Conservation (phyloP, 192 early-diverging fungal genomes). For the Gigaspora rosea region DNA sequence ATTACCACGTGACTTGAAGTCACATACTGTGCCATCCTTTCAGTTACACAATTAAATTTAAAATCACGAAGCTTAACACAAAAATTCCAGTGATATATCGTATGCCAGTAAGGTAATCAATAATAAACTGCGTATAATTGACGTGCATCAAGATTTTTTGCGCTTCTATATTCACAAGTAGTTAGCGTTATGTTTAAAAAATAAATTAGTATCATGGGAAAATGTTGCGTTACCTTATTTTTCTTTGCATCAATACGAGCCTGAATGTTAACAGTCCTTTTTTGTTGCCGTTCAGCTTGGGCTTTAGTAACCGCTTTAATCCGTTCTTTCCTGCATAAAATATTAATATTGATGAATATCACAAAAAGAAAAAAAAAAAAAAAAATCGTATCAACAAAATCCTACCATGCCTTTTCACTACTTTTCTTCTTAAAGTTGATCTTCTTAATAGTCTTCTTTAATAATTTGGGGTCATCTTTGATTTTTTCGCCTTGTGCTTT, state of each 20-base stretch:
- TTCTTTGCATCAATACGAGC: constrained; percentile 77
- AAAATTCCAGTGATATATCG: too few relatives aligned
- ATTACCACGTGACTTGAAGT: too few relatives aligned
- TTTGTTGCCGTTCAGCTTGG: constrained; percentile 71
- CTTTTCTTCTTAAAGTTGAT: constrained; percentile 82
- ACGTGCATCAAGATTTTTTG: too few relatives aligned
- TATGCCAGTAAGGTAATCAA: too few relatives aligned
- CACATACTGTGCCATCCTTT: too few relatives aligned
- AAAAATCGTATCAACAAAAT: not conserved
- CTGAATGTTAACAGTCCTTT: constrained; percentile 86
- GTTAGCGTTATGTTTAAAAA: too few relatives aligned
- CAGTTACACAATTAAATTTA: too few relatives aligned
- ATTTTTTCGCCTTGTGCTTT: constrained; percentile 89
- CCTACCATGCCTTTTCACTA: constrained; percentile 78
- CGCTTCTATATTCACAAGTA: too few relatives aligned
- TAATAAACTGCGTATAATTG: too few relatives aligned
- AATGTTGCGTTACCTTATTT: constrained; percentile 40
- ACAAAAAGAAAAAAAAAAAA: too few relatives aligned
- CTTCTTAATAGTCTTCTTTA: constrained; percentile 91
- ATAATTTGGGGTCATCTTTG: constrained; percentile 85
- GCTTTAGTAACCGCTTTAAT: constrained; percentile 62
- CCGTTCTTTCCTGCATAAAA: constrained; percentile 54
- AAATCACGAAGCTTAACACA: too few relatives aligned
- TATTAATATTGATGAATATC: not conserved
- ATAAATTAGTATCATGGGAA: too few relatives aligned